phyloP scores from a whole-genome alignment of 768 basidiomycete genomes.

The Steccherinum ochraceum region DNA sequence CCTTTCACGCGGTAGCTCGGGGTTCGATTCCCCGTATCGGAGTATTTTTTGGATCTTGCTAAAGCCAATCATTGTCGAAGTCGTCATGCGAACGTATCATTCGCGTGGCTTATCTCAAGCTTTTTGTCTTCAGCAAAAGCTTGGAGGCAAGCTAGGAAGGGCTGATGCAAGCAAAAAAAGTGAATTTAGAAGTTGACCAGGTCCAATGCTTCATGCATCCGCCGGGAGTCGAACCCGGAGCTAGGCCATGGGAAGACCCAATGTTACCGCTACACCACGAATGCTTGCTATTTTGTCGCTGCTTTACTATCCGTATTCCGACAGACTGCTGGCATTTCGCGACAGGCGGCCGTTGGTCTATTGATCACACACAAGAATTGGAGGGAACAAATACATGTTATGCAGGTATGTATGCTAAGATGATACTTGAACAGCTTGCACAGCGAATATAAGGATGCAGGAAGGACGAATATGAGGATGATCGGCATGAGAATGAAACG shows the following conservation, averaged over 20 bases:
- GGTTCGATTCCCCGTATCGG: constrained; percentile 37
- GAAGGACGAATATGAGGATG: background rate
- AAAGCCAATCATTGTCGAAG: too few species aligned
- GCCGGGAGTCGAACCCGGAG: constrained; percentile 58
- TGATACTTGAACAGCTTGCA: background rate
- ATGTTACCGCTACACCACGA: constrained; percentile 80
- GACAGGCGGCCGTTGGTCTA: background rate
- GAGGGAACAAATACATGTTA: background rate
- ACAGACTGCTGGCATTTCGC: background rate
- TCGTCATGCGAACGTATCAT: too few species aligned
- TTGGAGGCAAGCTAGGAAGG: too few species aligned
- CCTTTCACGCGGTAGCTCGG: constrained; percentile 35
- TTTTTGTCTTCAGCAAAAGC: too few species aligned
- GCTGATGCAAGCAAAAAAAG: too few species aligned
- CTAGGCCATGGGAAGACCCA: constrained; percentile 78
- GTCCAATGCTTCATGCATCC: too few species aligned
- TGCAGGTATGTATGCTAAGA: background rate
- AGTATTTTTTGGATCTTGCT: constrained; percentile 13
- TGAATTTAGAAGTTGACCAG: too few species aligned
- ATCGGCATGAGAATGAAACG: background rate
- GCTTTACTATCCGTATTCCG: too few species aligned
- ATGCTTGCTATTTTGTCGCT: constrained; percentile 20
- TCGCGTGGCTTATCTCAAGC: too few species aligned
- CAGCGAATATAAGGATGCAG: background rate
- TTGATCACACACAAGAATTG: background rate